Conservation (phyloP, 108 stramenopile genomes). For the Pseudonitzschia delicatissima region DNA sequence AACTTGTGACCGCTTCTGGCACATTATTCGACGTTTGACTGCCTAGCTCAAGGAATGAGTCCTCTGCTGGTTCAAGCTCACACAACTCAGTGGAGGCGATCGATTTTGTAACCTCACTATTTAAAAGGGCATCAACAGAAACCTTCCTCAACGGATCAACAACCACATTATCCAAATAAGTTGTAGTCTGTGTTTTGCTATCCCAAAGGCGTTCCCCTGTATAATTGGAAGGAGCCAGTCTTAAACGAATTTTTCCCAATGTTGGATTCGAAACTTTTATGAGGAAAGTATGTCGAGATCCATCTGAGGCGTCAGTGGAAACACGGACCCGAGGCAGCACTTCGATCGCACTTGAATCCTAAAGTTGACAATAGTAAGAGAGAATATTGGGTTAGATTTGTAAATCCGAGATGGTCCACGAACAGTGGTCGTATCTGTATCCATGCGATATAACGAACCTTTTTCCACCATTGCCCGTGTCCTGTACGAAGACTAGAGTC, state of each 20-base stretch:
- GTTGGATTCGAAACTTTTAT: slow-evolving; percentile 79
- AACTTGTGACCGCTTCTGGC: slow-evolving; percentile 52
- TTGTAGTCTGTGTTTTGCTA: background rate
- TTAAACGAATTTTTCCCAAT: slow-evolving; percentile 60
- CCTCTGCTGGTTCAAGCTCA: slow-evolving; percentile 54
- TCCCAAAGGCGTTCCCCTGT: slow-evolving; percentile 45
- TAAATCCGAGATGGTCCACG: too few species aligned
- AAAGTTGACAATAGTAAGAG: background rate
- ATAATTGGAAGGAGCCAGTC: slow-evolving; percentile 43
- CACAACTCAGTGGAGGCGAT: slow-evolving; percentile 38
- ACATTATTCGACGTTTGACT: slow-evolving; percentile 39
- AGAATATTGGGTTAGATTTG: background rate
- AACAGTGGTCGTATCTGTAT: too few species aligned
- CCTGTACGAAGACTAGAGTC: slow-evolving; percentile 76
- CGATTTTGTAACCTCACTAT: slow-evolving; percentile 9
- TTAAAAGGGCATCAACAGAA: slow-evolving; percentile 34
- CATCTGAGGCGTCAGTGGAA: slow-evolving; percentile 28
- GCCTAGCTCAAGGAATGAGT: slow-evolving; percentile 69
- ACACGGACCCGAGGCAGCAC: slow-evolving; percentile 63
- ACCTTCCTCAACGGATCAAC: slow-evolving; percentile 51
- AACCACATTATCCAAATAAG: slow-evolving; percentile 43
- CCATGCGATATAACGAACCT: slow-evolving; percentile 41
- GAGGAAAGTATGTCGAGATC: slow-evolving; percentile 42
- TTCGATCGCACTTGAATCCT: slow-evolving; percentile 83
- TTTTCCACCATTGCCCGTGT: slow-evolving; percentile 82